Evolutionary conservation across 108 stramenopile genomes (phyloP), one percentile per base, ranked within the genome.

Genomic region (Skeletonema costatum): DNA sequence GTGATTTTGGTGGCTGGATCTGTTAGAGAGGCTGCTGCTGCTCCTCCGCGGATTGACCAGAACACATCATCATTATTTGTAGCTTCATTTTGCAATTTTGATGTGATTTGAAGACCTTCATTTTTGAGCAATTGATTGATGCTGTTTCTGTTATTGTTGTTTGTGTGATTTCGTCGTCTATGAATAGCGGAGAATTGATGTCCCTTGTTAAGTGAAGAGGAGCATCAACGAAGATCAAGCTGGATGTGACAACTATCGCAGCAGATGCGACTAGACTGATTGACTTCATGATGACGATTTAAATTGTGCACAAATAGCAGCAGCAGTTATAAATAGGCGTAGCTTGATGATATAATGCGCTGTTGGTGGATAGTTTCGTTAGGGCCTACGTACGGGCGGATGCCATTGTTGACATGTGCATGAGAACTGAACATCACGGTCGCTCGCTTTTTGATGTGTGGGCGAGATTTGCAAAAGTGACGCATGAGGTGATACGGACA

Each of bases 1-100:
- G 66, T 31, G 44, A 93, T 91, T 38, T 89, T 89, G 9, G 93
- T 93, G 7, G 90, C 89, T 38, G 70, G 75, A 70, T 93, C 93
- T 33, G 77, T 81, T 75, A 90, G 67, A 6, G 73, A 17, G 50
- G 53, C 53, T 56, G 53, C 51, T 53, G 51, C 53, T 25, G 16
- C 53, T 56, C 53, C 53, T 9, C 53, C 16, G 5, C 16, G 53
- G 7, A 25, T 21, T 3, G 53, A 56, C 53, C 53, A 56, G 21
- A 56, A 17, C 25, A 25, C 25, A 25, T 25, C 25, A 6, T 25
- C 3, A 25, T 56, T 56, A 29, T 21, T 56, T 1, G 29, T 56
- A 5, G 17, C 4, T 19, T 9, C n/a, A 17, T 25, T 2, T 9
- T 51, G 50, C 17, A 19, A 51, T 51, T 19, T 5, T 48, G 13